Conservation (phyloP, 2,329 filamentous ascomycete genomes). For the Sporothrix protearum region DNA sequence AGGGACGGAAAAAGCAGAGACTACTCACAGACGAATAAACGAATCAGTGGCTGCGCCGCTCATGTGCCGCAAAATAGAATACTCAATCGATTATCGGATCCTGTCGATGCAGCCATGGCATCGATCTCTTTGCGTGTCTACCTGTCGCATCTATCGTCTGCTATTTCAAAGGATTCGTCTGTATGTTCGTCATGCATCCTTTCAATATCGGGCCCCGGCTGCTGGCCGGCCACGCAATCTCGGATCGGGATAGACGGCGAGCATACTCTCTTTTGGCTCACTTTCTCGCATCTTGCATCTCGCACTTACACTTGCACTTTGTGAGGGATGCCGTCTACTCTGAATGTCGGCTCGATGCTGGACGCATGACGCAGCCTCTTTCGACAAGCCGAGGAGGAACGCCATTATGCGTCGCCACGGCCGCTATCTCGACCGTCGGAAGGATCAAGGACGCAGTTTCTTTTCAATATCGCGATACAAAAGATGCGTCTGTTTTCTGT, state of each 20-base stretch:
- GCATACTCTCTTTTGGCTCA: not conserved
- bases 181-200: not conserved
- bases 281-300: slow-evolving; percentile 7
- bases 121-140: not conserved
- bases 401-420: not conserved
- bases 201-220: slow-evolving; percentile 2
- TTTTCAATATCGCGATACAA: slow-evolving; percentile 9
- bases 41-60: slow-evolving; percentile 1
- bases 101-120: not conserved
- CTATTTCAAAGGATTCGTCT: not conserved
- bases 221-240: slow-evolving; percentile 9
- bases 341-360: not conserved
- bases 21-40: not conserved
- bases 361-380: not conserved
- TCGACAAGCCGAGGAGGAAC: not conserved
- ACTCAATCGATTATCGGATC: not conserved
- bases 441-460: not conserved
- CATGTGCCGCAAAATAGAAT: slow-evolving; percentile 3
- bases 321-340: not conserved
- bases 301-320: not conserved
- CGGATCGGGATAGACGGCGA: slow-evolving; percentile 7
- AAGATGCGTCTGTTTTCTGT: not conserved
- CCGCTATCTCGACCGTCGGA: not conserved
- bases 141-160: not conserved
- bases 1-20: not conserved